Evolutionary conservation across 2,329 filamentous ascomycete species (phyloP).

Genomic region (Pseudogymnoascus sp.): DNA sequence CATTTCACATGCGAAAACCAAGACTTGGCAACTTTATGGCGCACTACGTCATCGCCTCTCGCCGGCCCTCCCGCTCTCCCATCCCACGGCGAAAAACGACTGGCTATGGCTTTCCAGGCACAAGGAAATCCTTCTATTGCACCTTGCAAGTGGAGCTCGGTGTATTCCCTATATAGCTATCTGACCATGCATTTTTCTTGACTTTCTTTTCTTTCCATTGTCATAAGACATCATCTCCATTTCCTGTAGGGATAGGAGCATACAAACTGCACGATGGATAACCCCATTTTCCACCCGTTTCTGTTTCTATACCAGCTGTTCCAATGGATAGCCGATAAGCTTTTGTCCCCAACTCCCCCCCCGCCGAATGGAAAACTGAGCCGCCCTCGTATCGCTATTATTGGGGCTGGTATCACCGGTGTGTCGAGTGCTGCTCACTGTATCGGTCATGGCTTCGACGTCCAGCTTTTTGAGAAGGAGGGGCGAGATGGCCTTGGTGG

Average conservation of each 20-base stretch:
- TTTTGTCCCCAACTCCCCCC: conserved; percentile 66
- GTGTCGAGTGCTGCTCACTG: conserved; percentile 76
- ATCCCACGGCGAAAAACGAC: conserved; percentile 1
- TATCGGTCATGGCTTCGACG: conserved; percentile 78
- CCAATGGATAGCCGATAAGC: conserved; percentile 55
- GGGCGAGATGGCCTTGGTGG: conserved; percentile 61
- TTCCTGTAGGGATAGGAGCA: background rate
- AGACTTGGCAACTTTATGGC: background rate
- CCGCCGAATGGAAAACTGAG: conserved; percentile 47
- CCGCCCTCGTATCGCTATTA: conserved; percentile 55
- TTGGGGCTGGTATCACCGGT: conserved; percentile 60
- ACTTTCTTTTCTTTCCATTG: background rate
- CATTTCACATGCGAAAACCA: conserved; percentile 7
- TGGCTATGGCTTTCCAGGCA: background rate
- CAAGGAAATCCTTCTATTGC: conserved; percentile 1
- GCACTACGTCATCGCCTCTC: conserved; percentile 4
- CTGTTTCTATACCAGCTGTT: conserved; percentile 56
- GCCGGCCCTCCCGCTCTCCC: background rate
- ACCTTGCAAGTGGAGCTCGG: conserved; percentile 4
- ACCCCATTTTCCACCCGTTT: conserved; percentile 42
- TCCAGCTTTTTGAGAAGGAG: conserved; percentile 70
- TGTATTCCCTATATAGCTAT: background rate
- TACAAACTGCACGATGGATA: background rate
- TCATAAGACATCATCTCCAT: background rate
- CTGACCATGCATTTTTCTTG: background rate